These are phyloP conservation scores for Alternaria alternata DNA, from an alignment of 2,329 filamentous ascomycete genomes.

Conservation along the genomic window DNA sequence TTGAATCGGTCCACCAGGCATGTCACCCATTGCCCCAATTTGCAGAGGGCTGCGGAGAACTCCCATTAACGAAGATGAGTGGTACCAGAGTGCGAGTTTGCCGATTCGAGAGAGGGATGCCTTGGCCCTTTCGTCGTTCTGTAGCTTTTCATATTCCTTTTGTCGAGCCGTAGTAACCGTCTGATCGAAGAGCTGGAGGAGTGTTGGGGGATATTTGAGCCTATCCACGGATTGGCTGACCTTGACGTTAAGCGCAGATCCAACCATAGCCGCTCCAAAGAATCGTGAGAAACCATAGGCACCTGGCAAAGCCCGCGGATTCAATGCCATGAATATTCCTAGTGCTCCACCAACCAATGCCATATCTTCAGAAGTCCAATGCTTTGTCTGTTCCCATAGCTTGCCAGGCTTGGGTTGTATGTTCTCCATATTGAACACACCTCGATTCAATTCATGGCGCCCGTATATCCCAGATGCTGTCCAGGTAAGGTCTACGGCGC, in stretches of 20 bases:
- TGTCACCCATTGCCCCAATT: neutral
- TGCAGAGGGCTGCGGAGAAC: conserved; percentile 8
- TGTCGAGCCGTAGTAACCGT: neutral
- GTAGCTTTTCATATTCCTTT: conserved; percentile 15
- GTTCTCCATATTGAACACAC: conserved; percentile 27
- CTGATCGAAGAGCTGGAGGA: conserved; percentile 6
- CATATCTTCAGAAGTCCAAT: conserved; percentile 26
- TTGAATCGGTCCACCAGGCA: neutral
- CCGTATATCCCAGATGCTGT: conserved; percentile 20
- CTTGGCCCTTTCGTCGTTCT: conserved; percentile 18
- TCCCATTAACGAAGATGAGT: conserved; percentile 9
- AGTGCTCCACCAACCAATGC: conserved; percentile 24
- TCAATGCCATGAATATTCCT: conserved; percentile 23
- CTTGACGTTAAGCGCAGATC: conserved; percentile 22
- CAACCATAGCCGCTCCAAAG: conserved; percentile 25
- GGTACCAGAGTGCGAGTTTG: conserved; percentile 14
- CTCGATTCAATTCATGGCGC: conserved; percentile 27
- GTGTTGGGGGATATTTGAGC: neutral
- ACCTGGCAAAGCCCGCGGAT: conserved; percentile 27
- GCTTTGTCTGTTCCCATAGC: conserved; percentile 32
- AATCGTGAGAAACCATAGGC: conserved; percentile 26
- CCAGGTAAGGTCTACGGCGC: conserved; percentile 16
- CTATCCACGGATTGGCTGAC: neutral
- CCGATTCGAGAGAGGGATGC: conserved; percentile 24
- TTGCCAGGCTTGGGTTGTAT: conserved; percentile 27